These are phyloP conservation scores for Monosporascus sp. DNA, from an alignment of 2,329 filamentous ascomycete genomes.

Conservation along the genomic window DNA sequence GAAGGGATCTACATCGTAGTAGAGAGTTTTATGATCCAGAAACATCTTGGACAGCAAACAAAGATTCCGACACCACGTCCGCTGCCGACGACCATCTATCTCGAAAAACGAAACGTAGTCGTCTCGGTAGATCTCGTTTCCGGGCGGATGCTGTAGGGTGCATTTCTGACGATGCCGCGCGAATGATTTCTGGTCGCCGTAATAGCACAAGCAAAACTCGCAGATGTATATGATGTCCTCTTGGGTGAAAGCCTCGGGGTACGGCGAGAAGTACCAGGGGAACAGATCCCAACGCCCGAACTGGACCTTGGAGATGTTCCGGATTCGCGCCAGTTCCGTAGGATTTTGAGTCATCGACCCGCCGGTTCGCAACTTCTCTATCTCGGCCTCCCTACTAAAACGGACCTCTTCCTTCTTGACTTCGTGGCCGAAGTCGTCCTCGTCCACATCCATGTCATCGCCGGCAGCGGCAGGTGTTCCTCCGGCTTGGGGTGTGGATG, in stretches of 20 bases:
- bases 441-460: conserved; percentile 52
- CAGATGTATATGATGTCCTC: conserved; percentile 92
- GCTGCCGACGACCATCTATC: conserved; percentile 88
- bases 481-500: conserved; percentile 34
- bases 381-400: conserved; percentile 83
- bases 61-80: conserved; percentile 94
- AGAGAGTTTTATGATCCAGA: conserved; percentile 91
- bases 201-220: conserved; percentile 94
- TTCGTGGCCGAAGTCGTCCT: conserved; percentile 35
- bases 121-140: conserved; percentile 97
- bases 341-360: conserved; percentile 99
- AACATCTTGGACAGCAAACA: conserved; percentile 95
- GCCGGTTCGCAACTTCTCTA: conserved; percentile 88
- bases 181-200: conserved; percentile 76
- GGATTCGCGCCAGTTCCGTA: conserved; percentile 89
- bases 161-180: conserved; percentile 84
- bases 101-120: conserved; percentile 94
- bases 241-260: conserved; percentile 82
- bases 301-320: conserved; percentile 89
- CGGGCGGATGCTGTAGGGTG: conserved; percentile 83
- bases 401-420: conserved; percentile 44
- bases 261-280: conserved; percentile 98
- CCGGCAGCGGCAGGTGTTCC: conserved; percentile 37
- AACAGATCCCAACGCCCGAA: conserved; percentile 90
- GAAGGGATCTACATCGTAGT: conserved; percentile 99